A percentile compares a stretch with the other conserved stretches of the same genome.
Evolutionary conservation across 768 basidiomycete genomes (phyloP).

Genomic region (Mycena metata): DNA sequence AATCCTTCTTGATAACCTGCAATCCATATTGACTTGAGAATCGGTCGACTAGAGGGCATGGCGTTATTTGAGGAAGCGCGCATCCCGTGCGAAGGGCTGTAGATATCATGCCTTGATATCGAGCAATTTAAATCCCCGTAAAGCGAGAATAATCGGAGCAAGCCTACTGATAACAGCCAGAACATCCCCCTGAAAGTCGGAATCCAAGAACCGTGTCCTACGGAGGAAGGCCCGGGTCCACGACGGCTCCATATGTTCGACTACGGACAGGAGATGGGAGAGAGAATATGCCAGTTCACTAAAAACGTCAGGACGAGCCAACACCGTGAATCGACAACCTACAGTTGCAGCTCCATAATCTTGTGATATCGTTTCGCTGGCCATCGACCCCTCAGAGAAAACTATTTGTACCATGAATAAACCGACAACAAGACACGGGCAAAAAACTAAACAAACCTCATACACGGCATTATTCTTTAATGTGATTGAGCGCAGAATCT

Average conservation of each 20-base stretch:
- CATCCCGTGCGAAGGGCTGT: conserved; percentile 79
- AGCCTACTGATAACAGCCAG: conserved; percentile 82
- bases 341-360: conserved; percentile 79
- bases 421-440: background rate
- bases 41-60: conserved; percentile 72
- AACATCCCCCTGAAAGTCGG: conserved; percentile 87
- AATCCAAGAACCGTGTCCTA: conserved; percentile 80
- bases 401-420: conserved; percentile 53
- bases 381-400: conserved; percentile 84
- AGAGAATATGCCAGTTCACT: conserved; percentile 80
- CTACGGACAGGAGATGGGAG: conserved; percentile 79
- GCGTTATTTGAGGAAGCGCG: conserved; percentile 89
- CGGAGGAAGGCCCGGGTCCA: conserved; percentile 85
- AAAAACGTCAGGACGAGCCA: conserved; percentile 12
- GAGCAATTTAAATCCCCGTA: background rate
- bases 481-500: conserved; percentile 73
- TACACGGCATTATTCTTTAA: conserved; percentile 73
- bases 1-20: conserved; percentile 77
- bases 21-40: conserved; percentile 63
- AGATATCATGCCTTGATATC: conserved; percentile 76
- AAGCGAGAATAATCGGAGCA: conserved; percentile 18
- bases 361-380: conserved; percentile 83
- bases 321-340: conserved; percentile 38
- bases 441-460: conserved; percentile 59
- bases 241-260: conserved; percentile 78